Evolutionary conservation across 352 stramenopile species (phyloP).

Genomic region (Globisporangium echinulatum): DNA sequence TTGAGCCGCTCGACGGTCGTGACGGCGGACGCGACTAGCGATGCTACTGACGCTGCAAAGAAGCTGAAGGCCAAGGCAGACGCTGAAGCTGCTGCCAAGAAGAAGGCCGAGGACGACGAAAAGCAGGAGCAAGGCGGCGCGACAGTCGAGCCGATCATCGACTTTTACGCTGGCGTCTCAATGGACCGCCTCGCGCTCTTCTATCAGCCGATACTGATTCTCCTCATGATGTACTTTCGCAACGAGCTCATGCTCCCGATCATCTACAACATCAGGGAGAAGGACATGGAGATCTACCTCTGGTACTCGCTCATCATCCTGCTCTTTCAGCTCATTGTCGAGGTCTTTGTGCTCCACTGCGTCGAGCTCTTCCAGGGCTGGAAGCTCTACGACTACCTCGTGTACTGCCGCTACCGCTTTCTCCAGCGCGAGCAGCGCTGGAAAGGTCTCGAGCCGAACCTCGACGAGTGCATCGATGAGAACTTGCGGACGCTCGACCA

Average conservation of each 20-base stretch:
- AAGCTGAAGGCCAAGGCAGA: slow-evolving; percentile 33
- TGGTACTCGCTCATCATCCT: slow-evolving; percentile 95
- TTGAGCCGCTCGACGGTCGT: slow-evolving; percentile 39
- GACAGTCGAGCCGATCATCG: slow-evolving; percentile 96
- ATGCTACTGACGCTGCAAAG: slow-evolving; percentile 10
- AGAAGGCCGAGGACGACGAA: slow-evolving; percentile 34
- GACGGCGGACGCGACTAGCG: neutral
- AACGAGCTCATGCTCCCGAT: slow-evolving; percentile 91
- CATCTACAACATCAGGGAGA: slow-evolving; percentile 94
- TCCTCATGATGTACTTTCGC: slow-evolving; percentile 94
- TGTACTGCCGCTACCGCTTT: slow-evolving; percentile 95
- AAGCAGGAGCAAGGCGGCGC: slow-evolving; percentile 62
- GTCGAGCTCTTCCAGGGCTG: slow-evolving; percentile 97
- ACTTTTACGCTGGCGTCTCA: slow-evolving; percentile 88
- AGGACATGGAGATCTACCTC: slow-evolving; percentile 98
- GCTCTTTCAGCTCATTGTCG: slow-evolving; percentile 91
- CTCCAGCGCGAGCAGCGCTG: slow-evolving; percentile 94
- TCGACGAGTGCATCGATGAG: slow-evolving; percentile 97
- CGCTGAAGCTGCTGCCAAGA: slow-evolving; percentile 15
- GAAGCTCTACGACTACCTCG: slow-evolving; percentile 98
- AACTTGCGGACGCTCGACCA: slow-evolving; percentile 93
- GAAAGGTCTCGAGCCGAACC: slow-evolving; percentile 94
- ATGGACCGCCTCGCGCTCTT: slow-evolving; percentile 91
- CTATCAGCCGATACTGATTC: slow-evolving; percentile 92
- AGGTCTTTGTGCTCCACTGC: slow-evolving; percentile 94